Percentiles rank a stretch among this genome's conserved stretches.
Conservation (phyloP, 768 basidiomycete species). For the Pleurotus cornucopiae region DNA sequence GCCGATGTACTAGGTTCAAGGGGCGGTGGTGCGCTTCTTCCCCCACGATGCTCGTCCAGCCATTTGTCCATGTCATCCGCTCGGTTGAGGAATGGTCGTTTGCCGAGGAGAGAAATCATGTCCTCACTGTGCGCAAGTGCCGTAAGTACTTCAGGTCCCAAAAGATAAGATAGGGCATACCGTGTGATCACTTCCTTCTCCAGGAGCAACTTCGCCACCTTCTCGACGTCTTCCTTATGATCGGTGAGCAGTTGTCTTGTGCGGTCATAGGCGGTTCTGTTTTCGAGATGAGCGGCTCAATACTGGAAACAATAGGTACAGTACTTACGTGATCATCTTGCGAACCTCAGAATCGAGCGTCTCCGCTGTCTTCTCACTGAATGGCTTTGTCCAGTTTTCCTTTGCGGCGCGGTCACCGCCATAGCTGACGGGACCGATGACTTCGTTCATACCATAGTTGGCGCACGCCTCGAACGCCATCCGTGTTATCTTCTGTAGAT, state of each 20-base stretch:
- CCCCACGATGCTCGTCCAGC: slow-evolving; percentile 77
- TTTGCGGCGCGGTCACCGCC: slow-evolving; percentile 82
- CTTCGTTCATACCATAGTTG: slow-evolving; percentile 95
- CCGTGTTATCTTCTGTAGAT: slow-evolving; percentile 94
- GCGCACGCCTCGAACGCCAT: slow-evolving; percentile 97
- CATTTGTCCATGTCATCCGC: slow-evolving; percentile 96
- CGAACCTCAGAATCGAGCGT: slow-evolving; percentile 89
- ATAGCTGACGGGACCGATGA: slow-evolving; percentile 95
- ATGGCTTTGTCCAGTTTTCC: slow-evolving; percentile 94
- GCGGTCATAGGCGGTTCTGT: slow-evolving; percentile 72
- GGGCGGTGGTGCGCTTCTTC: slow-evolving; percentile 63
- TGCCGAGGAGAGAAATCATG: slow-evolving; percentile 80
- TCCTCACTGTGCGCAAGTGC: slow-evolving; percentile 56
- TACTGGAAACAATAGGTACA: not conserved
- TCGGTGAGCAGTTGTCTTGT: slow-evolving; percentile 78
- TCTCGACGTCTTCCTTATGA: slow-evolving; percentile 86
- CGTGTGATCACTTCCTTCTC: slow-evolving; percentile 95
- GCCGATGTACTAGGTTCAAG: slow-evolving; percentile 41
- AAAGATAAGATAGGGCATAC: slow-evolving; percentile 34
- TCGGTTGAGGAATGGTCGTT: slow-evolving; percentile 73
- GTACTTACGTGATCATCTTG: slow-evolving; percentile 82
- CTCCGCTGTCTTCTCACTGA: slow-evolving; percentile 96
- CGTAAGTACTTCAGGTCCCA: slow-evolving; percentile 4
- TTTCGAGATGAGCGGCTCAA: slow-evolving; percentile 7
- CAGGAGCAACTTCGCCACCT: slow-evolving; percentile 86